phyloP scores from a whole-genome alignment of 2,329 filamentous ascomycete genomes.

The Trichoderma cornu-damae region DNA sequence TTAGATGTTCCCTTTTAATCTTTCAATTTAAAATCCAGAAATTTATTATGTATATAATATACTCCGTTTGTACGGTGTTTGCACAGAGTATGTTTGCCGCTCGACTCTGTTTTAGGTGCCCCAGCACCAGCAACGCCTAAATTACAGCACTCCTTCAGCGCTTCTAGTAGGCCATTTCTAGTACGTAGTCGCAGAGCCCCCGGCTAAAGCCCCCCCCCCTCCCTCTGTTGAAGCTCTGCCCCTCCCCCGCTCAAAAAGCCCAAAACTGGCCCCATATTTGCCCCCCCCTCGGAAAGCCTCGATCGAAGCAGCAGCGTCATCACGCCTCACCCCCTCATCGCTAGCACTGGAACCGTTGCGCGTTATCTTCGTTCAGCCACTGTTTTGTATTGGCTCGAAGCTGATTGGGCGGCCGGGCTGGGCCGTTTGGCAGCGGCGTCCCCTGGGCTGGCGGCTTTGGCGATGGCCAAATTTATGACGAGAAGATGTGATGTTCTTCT shows the following conservation, averaged over 20 bases:
- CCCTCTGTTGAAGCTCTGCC: neutral
- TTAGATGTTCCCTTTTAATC: no score
- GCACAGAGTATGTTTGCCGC: no score
- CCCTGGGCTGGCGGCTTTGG: neutral
- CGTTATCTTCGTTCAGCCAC: neutral
- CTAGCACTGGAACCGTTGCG: slow-evolving; percentile 30
- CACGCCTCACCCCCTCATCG: slow-evolving; percentile 17
- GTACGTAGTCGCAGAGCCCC: no score
- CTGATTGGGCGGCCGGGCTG: neutral
- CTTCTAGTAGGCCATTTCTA: no score
- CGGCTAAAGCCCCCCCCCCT: neutral
- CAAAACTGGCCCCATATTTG: neutral
- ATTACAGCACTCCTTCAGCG: no score
- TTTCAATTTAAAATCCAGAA: no score
- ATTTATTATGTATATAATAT: no score
- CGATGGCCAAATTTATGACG: neutral
- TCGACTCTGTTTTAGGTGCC: no score
- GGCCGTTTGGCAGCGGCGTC: neutral
- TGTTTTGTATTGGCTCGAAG: slow-evolving; percentile 2
- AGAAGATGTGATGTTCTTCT: no score
- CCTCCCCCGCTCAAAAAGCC: neutral
- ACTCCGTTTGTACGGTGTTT: no score
- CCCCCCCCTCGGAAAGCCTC: neutral
- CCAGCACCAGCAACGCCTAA: no score
- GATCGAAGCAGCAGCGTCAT: slow-evolving; percentile 8